These are phyloP conservation scores for Mycosphaerelloides madeirae DNA, from an alignment of 2,329 filamentous ascomycete genomes.

Conservation along the genomic window DNA sequence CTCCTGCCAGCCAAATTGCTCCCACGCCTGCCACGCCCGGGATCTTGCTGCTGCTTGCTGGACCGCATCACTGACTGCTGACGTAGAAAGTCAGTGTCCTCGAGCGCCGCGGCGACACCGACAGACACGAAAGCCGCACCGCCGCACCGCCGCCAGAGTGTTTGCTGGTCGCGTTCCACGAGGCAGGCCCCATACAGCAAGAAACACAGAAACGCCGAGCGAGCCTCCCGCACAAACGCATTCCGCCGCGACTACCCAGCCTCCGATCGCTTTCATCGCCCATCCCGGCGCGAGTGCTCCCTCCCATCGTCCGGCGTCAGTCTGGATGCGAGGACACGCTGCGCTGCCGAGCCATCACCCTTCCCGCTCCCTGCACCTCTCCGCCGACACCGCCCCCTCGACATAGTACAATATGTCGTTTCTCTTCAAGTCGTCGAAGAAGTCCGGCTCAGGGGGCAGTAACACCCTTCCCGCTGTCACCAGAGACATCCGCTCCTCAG, in stretches of 20 bases:
- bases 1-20: too few relatives aligned
- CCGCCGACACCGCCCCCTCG: not conserved
- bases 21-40: too few relatives aligned
- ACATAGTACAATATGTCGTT: conserved; percentile 41
- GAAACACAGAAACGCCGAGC: too few relatives aligned
- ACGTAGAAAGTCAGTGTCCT: too few relatives aligned
- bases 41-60: too few relatives aligned
- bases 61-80: too few relatives aligned
- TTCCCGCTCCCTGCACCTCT: conserved; percentile 1
- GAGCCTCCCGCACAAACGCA: not conserved
- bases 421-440: conserved; percentile 47
- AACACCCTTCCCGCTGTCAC: conserved; percentile 50
- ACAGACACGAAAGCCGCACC: too few relatives aligned
- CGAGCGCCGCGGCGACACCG: too few relatives aligned
- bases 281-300: not conserved
- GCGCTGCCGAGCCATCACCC: not conserved
- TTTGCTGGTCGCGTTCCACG: too few relatives aligned
- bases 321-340: conserved; percentile 3
- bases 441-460: conserved; percentile 23
- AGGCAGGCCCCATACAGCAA: too few relatives aligned
- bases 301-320: not conserved
- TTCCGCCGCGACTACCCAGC: not conserved
- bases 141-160: too few relatives aligned
- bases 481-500: conserved; percentile 54
- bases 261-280: not conserved